These are phyloP conservation scores for Daphne laureola DNA, from an alignment of 441 rosid species.

Conservation along the genomic window DNA sequence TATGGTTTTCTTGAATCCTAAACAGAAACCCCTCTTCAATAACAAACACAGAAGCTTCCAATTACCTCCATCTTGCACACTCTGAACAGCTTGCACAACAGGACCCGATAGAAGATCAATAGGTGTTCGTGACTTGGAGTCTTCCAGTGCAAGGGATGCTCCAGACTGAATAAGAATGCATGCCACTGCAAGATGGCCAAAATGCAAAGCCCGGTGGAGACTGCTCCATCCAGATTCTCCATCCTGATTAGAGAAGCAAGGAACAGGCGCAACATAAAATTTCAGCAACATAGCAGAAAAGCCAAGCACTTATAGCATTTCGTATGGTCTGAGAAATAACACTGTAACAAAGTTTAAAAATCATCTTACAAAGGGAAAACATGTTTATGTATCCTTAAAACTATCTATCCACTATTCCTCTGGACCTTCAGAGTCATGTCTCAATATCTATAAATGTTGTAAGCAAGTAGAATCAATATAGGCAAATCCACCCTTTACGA, in stretches of 20 bases:
- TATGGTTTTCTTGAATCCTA: constrained; percentile 5
- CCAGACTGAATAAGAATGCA: constrained; percentile 72
- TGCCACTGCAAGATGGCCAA: constrained; percentile 98
- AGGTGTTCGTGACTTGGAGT: constrained; percentile 68
- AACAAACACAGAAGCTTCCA: constrained; percentile 17
- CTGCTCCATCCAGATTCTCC: constrained; percentile 99
- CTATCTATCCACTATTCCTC: no score
- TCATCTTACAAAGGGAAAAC: background rate
- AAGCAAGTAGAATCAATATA: no score
- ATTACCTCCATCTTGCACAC: constrained; percentile 46
- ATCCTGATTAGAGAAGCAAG: constrained; percentile 43
- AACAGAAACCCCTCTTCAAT: constrained; percentile 10
- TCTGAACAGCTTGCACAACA: constrained; percentile 59
- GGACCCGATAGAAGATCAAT: constrained; percentile 92
- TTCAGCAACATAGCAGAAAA: constrained; percentile 1
- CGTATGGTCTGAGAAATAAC: no score
- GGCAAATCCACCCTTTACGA: no score
- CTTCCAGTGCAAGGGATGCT: constrained; percentile 72
- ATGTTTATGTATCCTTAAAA: background rate
- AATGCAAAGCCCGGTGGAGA: constrained; percentile 95
- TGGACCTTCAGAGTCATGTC: no score
- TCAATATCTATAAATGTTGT: no score
- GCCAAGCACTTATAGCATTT: background rate
- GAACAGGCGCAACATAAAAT: background rate
- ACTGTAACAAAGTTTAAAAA: no score